Evolutionary conservation across 2,329 filamentous ascomycete species (phyloP).

Genomic region (Elsinoe necatrix): DNA sequence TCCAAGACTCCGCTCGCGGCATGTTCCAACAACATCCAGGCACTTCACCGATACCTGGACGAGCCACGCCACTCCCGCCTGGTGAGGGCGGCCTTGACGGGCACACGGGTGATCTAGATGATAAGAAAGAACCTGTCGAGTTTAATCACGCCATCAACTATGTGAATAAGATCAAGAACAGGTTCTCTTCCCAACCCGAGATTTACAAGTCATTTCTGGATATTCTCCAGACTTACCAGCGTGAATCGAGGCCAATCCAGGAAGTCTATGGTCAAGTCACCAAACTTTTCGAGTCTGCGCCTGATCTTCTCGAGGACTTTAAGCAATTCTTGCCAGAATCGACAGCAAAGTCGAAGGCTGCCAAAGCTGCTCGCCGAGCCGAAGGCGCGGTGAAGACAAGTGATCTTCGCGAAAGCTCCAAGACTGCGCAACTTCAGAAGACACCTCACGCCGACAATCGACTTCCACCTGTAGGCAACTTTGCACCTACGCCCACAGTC

Average conservation of each 20-base stretch:
- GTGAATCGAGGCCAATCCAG: constrained; percentile 95
- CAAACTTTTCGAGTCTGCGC: constrained; percentile 81
- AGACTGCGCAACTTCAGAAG: constrained; percentile 38
- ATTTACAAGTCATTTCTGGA: constrained; percentile 99
- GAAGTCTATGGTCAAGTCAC: constrained; percentile 98
- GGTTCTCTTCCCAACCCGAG: constrained; percentile 90
- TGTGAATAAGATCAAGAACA: constrained; percentile 99
- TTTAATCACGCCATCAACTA: constrained; percentile 99
- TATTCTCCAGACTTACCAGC: constrained; percentile 94
- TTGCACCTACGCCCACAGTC: constrained; percentile 73
- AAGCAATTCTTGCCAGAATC: constrained; percentile 97
- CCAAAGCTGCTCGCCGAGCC: constrained; percentile 50
- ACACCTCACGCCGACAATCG: constrained; percentile 40
- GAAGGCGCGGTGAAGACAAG: constrained; percentile 59
- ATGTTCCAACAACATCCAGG: constrained; percentile 15
- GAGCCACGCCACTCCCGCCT: constrained; percentile 39
- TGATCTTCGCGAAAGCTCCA: constrained; percentile 45
- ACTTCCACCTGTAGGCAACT: constrained; percentile 91
- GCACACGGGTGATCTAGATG: constrained; percentile 46
- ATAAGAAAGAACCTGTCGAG: constrained; percentile 81
- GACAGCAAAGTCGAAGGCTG: constrained; percentile 56
- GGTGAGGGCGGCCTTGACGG: constrained; percentile 46
- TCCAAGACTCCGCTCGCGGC: constrained; percentile 31
- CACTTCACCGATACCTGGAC: constrained; percentile 36
- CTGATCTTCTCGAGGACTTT: constrained; percentile 93